Evolutionary conservation across 208 protist genomes (phyloP).

Genomic region (Endotrypanum monterogeii): DNA sequence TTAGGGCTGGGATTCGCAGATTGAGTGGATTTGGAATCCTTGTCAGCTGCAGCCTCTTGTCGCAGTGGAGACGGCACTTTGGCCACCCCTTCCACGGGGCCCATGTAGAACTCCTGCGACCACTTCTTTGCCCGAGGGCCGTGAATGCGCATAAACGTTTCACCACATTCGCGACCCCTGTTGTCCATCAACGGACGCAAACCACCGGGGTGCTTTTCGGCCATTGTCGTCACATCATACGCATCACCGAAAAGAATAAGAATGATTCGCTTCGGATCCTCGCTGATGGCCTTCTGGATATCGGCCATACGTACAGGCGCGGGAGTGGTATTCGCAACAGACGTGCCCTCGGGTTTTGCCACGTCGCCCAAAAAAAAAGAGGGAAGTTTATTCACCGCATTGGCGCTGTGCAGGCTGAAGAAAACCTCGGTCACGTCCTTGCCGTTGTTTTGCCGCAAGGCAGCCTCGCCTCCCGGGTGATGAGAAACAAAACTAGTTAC

Average conservation of each 20-base stretch:
- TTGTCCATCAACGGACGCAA: conserved; percentile 39
- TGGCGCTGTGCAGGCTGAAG: conserved; percentile 29
- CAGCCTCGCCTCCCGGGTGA: conserved; percentile 79
- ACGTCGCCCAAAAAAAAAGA: conserved; percentile 24
- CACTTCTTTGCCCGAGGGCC: conserved; percentile 40
- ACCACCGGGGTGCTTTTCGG: conserved; percentile 53
- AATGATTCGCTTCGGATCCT: conserved; percentile 34
- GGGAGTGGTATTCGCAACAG: neutral
- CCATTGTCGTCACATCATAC: conserved; percentile 61
- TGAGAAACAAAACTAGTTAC: conserved; percentile 68
- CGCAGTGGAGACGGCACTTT: conserved; percentile 22
- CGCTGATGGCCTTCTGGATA: conserved; percentile 24
- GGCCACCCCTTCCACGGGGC: conserved; percentile 20
- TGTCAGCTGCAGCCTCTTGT: neutral
- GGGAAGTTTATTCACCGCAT: conserved; percentile 16
- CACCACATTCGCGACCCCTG: conserved; percentile 67
- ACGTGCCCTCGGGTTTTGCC: conserved; percentile 3
- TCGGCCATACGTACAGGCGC: conserved; percentile 24
- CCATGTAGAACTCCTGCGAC: conserved; percentile 50
- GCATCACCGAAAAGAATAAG: conserved; percentile 54
- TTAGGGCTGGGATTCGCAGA: conserved; percentile 4
- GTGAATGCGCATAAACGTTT: conserved; percentile 75
- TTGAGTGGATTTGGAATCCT: neutral
- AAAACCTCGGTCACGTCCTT: conserved; percentile 44
- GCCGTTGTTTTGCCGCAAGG: conserved; percentile 39